Evolutionary conservation across 805 yeast genomes (phyloP), one percentile per base, ranked within the genome.

Genomic region (Metschnikowia proteae): DNA sequence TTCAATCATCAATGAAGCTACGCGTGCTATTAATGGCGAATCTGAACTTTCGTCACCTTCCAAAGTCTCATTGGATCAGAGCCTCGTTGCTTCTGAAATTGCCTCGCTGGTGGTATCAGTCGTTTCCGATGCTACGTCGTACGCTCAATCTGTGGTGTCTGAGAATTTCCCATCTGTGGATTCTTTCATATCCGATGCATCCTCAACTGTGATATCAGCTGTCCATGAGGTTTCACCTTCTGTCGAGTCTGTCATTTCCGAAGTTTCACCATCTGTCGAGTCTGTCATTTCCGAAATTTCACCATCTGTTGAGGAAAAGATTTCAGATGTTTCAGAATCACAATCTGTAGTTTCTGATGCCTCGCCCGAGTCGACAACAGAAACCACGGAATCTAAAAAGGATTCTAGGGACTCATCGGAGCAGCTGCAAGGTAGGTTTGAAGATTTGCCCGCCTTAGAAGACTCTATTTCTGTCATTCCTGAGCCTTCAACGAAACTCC

Each of bases 1-100:
- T 23, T 51, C 59, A 3, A 43, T 55, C 29, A 56, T 56, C 23
- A 28, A 26, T 10, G 48, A 46, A 23, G 57, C 60, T 5, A 50
- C 47, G 4, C 43, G 42, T 6, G 26, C 42, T 42, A 11, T 32
- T 13, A 17, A 5, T 26, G 26, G 39, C 11, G 11, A 37, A 37
- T 9, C 29, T 7, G 11, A 26, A 8, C 34, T 11, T 40, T 34
- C 35, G 5, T 23, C 9, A 9, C 40, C 11, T 10, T 33, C 38
- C 31, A 27, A 42, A 8, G 26, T 38, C 8, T 13, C 31, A 25
- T 42, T 37, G 25, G 30, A 17, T n/a, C 13, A 26, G 27, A 38
- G 26, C 32, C 38, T 37, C 13, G 47, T 7, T 11, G 35, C 30
- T n/a, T 27, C 43, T 17, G 35, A 28, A 11, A 33, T 13, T 22